Conservation (phyloP, 2,329 filamentous ascomycete species). For the Taxawa tesnikishii region DNA sequence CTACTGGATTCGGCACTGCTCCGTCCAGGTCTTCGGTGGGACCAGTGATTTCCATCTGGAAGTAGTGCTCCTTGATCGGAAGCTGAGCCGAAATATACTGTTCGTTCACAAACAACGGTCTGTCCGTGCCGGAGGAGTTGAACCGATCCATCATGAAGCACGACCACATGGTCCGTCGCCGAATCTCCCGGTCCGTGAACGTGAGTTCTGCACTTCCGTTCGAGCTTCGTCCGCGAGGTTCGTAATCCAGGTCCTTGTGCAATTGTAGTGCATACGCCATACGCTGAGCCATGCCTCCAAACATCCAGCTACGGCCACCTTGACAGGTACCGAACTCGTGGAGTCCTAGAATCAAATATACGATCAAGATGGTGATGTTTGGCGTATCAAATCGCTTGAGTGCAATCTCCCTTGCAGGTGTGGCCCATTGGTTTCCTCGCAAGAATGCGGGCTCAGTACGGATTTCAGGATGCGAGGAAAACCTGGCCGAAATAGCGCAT, state of each 20-base stretch:
- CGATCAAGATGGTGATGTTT: slow-evolving; percentile 90
- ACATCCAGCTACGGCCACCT: slow-evolving; percentile 88
- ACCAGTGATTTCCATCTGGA: slow-evolving; percentile 81
- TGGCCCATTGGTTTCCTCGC: slow-evolving; percentile 84
- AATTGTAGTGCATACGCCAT: slow-evolving; percentile 96
- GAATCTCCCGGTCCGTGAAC: slow-evolving; percentile 86
- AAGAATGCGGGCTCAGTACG: slow-evolving; percentile 68
- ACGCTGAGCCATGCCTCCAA: slow-evolving; percentile 85
- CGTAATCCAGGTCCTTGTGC: slow-evolving; percentile 75
- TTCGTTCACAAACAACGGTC: slow-evolving; percentile 83
- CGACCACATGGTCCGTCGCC: slow-evolving; percentile 92
- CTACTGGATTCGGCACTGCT: slow-evolving; percentile 49
- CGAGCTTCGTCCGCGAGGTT: slow-evolving; percentile 27
- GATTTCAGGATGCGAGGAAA: slow-evolving; percentile 77
- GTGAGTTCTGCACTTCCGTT: slow-evolving; percentile 35
- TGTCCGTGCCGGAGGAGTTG: slow-evolving; percentile 87
- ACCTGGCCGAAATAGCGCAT: slow-evolving; percentile 88
- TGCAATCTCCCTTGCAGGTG: slow-evolving; percentile 74
- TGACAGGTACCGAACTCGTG: slow-evolving; percentile 97
- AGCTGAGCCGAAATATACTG: slow-evolving; percentile 81
- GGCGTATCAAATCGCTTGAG: slow-evolving; percentile 83
- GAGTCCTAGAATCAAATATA: slow-evolving; percentile 74
- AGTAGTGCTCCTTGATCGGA: slow-evolving; percentile 80
- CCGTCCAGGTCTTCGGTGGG: slow-evolving; percentile 76
- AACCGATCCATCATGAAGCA: slow-evolving; percentile 97